These are phyloP conservation scores for Bolboschoenus planiculmis DNA, from an alignment of 176 grass and related monocot genomes.

Conservation along the genomic window DNA sequence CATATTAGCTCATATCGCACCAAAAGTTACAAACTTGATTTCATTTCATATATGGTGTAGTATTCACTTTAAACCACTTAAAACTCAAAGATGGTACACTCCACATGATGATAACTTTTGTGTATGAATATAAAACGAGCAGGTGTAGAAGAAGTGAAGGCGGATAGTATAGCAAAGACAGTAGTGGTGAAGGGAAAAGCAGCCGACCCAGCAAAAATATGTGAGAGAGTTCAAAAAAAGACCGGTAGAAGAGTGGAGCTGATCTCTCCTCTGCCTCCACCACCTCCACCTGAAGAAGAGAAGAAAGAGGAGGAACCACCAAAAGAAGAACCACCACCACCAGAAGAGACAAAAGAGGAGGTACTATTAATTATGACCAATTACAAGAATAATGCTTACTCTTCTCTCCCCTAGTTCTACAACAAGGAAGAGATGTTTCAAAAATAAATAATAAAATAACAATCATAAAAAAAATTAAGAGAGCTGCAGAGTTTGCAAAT, in stretches of 20 bases:
- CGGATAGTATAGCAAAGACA: constrained; percentile 45
- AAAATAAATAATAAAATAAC: neutral
- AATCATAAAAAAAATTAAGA: neutral
- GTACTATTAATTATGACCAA: constrained; percentile 19
- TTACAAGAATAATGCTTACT: neutral
- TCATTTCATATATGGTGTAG: neutral
- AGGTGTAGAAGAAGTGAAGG: constrained; percentile 56
- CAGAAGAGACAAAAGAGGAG: constrained; percentile 63
- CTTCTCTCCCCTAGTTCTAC: neutral
- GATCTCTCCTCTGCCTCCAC: constrained; percentile 44
- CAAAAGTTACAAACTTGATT: neutral
- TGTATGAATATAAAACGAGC: neutral
- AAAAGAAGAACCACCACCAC: constrained; percentile 14
- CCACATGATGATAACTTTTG: neutral
- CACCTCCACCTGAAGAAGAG: constrained; percentile 35
- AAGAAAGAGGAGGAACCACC: constrained; percentile 50
- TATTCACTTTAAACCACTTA: neutral
- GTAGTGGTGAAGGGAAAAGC: constrained; percentile 52
- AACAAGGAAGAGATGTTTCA: neutral
- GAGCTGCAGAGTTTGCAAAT: neutral
- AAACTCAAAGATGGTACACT: neutral
- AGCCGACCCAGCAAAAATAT: constrained; percentile 42
- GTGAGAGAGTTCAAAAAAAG: constrained; percentile 60
- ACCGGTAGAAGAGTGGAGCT: constrained; percentile 55
- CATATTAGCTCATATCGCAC: neutral